Base-by-base conservation (phyloP, 169 alveolate genomes). In the Babesia sp. region DNA sequence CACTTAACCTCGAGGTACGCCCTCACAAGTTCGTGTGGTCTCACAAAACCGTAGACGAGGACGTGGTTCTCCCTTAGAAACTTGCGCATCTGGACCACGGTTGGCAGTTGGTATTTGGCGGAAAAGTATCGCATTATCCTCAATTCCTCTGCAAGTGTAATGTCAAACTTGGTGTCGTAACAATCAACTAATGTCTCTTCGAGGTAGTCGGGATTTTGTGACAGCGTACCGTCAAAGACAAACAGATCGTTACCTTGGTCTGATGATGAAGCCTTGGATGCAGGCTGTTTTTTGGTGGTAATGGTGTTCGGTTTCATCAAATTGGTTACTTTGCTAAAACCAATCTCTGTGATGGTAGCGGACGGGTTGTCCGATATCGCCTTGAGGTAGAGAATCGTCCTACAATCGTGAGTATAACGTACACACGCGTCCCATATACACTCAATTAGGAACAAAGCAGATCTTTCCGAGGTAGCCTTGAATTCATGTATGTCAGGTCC, bases 391-490 rank as follows among this genome's bases (percentile, higher is more conserved):
- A 79, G 61, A 2, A 79, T 51, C 33, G 82, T 79, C 67, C 87
- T 63, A 54, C 87, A 79, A 42, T 79, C 87, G 28, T 53, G 77
- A 34, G 87, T 79, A 59, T 79, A 79, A 1, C 87, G 63, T 31
- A 79, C 71, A 28, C 87, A 79, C 4, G 87, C 87, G 45, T 79
- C 87, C 87, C 87, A 79, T 22, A 79, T 79, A 53, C 87, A 79
- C 29, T 79, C 87, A 16, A 79, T 37, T 18, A 79, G 69, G 60
- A 79, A 79, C 44, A 79, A 28, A 14, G 87, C 85, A 0, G 87
- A 79, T 41, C 87, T 6, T 28, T 79, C 87, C 5, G 87, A 79
- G 16, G 87, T 79, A 12, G 83, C 70, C 83, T 69, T 71, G 63
- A 79, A 79, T 20, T 66, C 83, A 28, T 41, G 34, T 37, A 79